These are phyloP conservation scores for Avicennia marina DNA, from an alignment of 257 asterid genomes.

Conservation along the genomic window DNA sequence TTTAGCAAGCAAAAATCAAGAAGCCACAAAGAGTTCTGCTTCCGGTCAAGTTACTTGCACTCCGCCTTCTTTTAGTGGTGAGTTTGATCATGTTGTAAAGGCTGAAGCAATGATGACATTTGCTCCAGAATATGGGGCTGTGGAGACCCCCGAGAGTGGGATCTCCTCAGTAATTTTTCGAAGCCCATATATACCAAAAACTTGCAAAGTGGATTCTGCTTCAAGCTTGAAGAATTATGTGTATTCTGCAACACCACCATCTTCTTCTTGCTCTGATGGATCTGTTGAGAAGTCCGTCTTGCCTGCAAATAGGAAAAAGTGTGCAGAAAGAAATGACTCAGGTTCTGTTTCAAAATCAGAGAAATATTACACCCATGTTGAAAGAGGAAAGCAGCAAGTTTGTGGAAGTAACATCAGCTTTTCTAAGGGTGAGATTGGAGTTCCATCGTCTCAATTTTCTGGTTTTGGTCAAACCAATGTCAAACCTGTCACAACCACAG, in stretches of 20 bases:
- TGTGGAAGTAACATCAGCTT: constrained; percentile 39
- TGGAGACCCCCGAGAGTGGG: constrained; percentile 71
- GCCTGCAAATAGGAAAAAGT: constrained; percentile 42
- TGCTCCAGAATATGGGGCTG: constrained; percentile 95
- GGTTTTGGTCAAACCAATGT: constrained; percentile 39
- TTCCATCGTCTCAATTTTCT: constrained; percentile 45
- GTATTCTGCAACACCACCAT: constrained; percentile 92
- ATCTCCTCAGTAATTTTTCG: constrained; percentile 59
- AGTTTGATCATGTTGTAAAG: constrained; percentile 85
- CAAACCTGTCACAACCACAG: constrained; percentile 40
- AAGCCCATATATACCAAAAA: constrained; percentile 85
- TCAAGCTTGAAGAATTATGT: constrained; percentile 81
- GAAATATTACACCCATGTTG: constrained; percentile 66
- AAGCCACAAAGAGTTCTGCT: constrained; percentile 38
- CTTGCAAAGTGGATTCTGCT: constrained; percentile 80
- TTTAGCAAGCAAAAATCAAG: constrained; percentile 56
- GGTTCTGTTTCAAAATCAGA: constrained; percentile 43
- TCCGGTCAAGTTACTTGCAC: constrained; percentile 44
- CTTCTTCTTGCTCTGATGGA: constrained; percentile 60
- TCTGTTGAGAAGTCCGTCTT: constrained; percentile 63
- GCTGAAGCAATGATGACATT: constrained; percentile 96
- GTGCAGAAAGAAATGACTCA: constrained; percentile 41
- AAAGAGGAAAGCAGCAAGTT: constrained; percentile 44
- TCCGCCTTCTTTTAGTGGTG: constrained; percentile 47
- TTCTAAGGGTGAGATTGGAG: constrained; percentile 41